These are phyloP conservation scores for Omphalotus olearius DNA, from an alignment of 1,284 basidiomycete species.

Conservation along the genomic window DNA sequence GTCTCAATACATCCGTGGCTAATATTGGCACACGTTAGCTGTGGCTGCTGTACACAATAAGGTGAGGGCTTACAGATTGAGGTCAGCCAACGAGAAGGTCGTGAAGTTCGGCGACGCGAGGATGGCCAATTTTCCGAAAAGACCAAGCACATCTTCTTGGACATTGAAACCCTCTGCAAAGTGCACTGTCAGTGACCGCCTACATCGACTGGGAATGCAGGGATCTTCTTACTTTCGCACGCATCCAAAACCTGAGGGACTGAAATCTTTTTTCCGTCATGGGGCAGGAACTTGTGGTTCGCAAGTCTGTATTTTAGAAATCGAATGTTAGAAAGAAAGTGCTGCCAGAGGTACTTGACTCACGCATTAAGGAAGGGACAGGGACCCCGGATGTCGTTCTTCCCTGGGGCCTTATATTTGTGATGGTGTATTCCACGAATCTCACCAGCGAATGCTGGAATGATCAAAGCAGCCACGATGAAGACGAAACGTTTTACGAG, in stretches of 20 bases:
- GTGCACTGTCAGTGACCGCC: too few species aligned
- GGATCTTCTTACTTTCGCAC: neutral
- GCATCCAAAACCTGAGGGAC: neutral
- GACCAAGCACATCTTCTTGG: constrained; percentile 3
- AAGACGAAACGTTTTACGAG: too few species aligned
- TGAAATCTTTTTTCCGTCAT: constrained; percentile 18
- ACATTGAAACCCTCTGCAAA: constrained; percentile 16
- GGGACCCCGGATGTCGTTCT: too few species aligned
- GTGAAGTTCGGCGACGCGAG: constrained; percentile 11
- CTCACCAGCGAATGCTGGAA: too few species aligned
- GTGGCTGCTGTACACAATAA: neutral
- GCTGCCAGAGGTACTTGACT: too few species aligned
- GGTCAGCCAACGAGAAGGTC: constrained; percentile 12
- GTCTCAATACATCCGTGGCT: constrained; percentile 21
- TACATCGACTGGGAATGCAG: too few species aligned
- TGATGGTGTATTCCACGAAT: too few species aligned
- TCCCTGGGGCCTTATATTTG: too few species aligned
- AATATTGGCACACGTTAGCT: neutral
- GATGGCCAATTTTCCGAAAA: constrained; percentile 15
- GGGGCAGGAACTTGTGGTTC: constrained; percentile 20
- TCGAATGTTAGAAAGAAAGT: too few species aligned
- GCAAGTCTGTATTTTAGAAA: constrained; percentile 13
- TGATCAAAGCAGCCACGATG: too few species aligned
- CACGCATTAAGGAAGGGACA: too few species aligned
- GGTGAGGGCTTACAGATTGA: constrained; percentile 11